These are phyloP conservation scores for Sphaerulina musiva DNA, from an alignment of 2,329 filamentous ascomycete genomes.

Conservation along the genomic window DNA sequence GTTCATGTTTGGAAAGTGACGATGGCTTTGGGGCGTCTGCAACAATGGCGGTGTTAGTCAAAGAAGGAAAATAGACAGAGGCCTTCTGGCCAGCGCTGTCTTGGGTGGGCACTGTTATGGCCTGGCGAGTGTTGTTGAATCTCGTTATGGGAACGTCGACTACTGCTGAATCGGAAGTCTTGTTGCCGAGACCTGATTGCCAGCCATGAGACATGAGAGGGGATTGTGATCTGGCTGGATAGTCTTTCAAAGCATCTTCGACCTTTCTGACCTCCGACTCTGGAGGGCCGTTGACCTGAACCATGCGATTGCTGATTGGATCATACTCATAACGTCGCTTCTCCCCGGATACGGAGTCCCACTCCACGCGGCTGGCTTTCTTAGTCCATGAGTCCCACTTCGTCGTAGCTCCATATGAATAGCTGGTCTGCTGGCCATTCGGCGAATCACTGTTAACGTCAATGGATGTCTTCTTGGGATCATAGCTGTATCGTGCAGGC, in stretches of 20 bases:
- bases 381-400: conserved; percentile 32
- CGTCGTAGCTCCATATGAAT: conserved; percentile 26
- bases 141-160: conserved; percentile 19
- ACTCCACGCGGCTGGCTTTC: conserved; percentile 27
- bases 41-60: conserved; percentile 22
- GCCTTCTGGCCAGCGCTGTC: conserved; percentile 14
- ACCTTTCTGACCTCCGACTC: conserved; percentile 11
- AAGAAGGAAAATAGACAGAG: conserved; percentile 24
- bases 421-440: conserved; percentile 20
- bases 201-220: conserved; percentile 16
- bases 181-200: conserved; percentile 7
- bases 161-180: neutral
- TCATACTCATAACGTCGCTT: conserved; percentile 33
- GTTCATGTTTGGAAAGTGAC: conserved; percentile 29
- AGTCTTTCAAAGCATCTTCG: conserved; percentile 12
- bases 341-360: conserved; percentile 30
- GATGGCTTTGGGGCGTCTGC: conserved; percentile 16
- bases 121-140: conserved; percentile 10
- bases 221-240: conserved; percentile 8
- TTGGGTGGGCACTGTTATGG: conserved; percentile 20
- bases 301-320: conserved; percentile 36
- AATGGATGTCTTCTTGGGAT: conserved; percentile 15
- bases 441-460: conserved; percentile 12
- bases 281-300: conserved; percentile 20
- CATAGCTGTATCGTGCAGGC: conserved; percentile 17